Conservation (phyloP, 164 flowering plant species). For the Berberis vulgaris region DNA sequence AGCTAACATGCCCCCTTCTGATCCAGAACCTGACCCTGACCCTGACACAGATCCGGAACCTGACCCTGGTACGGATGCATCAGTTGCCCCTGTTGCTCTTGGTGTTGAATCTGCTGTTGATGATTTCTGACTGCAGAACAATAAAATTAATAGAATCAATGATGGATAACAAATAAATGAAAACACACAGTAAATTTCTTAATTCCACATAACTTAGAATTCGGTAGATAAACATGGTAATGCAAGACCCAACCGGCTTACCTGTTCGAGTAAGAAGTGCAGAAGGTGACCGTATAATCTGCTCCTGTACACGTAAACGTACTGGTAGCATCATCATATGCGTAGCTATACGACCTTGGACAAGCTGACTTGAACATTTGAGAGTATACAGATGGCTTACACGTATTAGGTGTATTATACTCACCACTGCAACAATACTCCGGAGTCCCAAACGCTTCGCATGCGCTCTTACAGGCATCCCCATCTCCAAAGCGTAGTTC, state of each 20-base stretch:
- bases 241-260: conserved; percentile 3
- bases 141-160: no score
- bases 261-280: conserved; percentile 41
- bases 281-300: conserved; percentile 54
- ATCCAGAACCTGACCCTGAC: not conserved
- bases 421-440: conserved; percentile 73
- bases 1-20: conserved; percentile 36
- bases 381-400: conserved; percentile 53
- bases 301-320: conserved; percentile 57
- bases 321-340: conserved; percentile 55
- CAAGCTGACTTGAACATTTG: conserved; percentile 51
- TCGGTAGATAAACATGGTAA: no score
- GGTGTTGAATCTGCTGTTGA: conserved; percentile 22
- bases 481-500: conserved; percentile 52
- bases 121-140: conserved; percentile 35
- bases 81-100: conserved; percentile 1
- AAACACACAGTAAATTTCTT: no score
- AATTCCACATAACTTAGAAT: no score
- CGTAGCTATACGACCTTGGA: conserved; percentile 60
- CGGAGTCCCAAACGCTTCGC: conserved; percentile 63
- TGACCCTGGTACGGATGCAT: not conserved
- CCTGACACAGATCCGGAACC: not conserved
- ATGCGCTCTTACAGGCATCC: conserved; percentile 79
- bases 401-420: conserved; percentile 34
- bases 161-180: no score